Conservation (phyloP, 371 early-diverging fungal genomes). For the Mucor lusitanicus region DNA sequence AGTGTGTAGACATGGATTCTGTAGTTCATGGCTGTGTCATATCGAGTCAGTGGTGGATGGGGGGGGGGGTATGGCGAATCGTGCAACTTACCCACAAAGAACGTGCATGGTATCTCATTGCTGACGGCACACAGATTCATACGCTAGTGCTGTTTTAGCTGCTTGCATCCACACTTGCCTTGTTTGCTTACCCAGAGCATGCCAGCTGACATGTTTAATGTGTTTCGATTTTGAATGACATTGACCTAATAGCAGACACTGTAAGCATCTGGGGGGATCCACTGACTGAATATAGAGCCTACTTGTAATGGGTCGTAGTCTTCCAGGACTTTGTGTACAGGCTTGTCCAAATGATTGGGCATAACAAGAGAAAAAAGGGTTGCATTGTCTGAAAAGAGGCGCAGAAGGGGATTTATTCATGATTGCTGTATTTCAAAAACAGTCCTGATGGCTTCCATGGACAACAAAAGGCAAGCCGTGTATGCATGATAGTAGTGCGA, state of each 20-base stretch:
- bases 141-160: too few relatives aligned
- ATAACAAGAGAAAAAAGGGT: neutral
- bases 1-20: conserved; percentile 26
- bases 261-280: neutral
- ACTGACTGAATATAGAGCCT: neutral
- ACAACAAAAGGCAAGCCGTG: too few relatives aligned
- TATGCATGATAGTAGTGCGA: too few relatives aligned
- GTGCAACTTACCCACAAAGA: conserved; percentile 37
- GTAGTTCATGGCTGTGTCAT: conserved; percentile 32
- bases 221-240: conserved; percentile 14
- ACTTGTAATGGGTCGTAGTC: conserved; percentile 28
- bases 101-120: conserved; percentile 35
- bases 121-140: conserved; percentile 51
- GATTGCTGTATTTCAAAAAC: too few relatives aligned
- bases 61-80: too few relatives aligned
- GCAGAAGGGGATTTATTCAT: neutral
- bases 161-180: too few relatives aligned
- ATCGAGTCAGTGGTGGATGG: neutral
- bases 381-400: neutral
- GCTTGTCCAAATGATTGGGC: conserved; percentile 14
- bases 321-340: conserved; percentile 21
- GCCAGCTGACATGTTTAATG: conserved; percentile 13
- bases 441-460: too few relatives aligned
- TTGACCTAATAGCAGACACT: conserved; percentile 7
- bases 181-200: conserved; percentile 25